phyloP scores from a whole-genome alignment of 352 stramenopile species.

The Phytophthora syringae region DNA sequence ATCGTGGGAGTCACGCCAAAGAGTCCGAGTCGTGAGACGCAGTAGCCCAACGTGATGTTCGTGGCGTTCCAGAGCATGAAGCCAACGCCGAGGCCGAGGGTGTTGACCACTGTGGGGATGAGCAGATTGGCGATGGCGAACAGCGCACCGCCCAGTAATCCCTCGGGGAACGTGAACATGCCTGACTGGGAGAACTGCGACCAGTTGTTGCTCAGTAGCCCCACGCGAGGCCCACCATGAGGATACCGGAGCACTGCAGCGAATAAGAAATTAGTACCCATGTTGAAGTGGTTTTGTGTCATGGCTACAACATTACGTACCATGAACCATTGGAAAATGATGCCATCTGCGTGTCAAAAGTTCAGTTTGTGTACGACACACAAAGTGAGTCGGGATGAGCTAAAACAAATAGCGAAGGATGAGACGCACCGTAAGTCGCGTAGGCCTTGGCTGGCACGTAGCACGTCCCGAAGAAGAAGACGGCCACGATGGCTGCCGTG shows the following conservation, averaged over 20 bases:
- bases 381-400: background rate
- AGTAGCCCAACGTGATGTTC: conserved; percentile 85
- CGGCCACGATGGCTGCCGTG: conserved; percentile 59
- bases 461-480: conserved; percentile 88
- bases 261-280: conserved; percentile 12
- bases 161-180: conserved; percentile 82
- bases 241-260: conserved; percentile 79
- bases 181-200: conserved; percentile 71
- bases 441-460: conserved; percentile 88
- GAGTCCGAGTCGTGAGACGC: conserved; percentile 75
- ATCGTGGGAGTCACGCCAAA: conserved; percentile 74
- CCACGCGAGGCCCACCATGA: conserved; percentile 82
- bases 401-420: conserved; percentile 3
- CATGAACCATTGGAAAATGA: conserved; percentile 92
- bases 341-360: conserved; percentile 77
- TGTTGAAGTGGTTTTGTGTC: background rate
- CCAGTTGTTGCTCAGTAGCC: conserved; percentile 85
- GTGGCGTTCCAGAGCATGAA: conserved; percentile 91
- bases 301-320: conserved; percentile 38
- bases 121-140: conserved; percentile 85
- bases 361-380: conserved; percentile 29
- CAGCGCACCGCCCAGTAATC: conserved; percentile 74
- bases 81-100: conserved; percentile 73
- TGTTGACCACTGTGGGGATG: conserved; percentile 89
- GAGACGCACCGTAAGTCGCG: conserved; percentile 70